Evolutionary conservation across 352 stramenopile species (phyloP).

Genomic region (Phytophthora ohioensis): DNA sequence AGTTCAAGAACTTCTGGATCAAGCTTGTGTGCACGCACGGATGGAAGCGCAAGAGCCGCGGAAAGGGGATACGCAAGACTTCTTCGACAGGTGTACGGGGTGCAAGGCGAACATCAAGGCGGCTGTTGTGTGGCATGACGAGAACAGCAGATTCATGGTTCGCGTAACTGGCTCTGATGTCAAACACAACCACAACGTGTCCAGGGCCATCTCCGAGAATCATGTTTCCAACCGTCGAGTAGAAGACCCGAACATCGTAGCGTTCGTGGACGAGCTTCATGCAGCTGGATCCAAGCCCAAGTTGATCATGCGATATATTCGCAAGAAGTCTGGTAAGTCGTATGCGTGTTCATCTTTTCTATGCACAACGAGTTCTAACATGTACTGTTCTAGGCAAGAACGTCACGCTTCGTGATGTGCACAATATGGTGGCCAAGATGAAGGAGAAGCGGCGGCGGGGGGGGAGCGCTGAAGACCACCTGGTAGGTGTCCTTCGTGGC

Average conservation of each 20-base stretch:
- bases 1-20: too few species aligned
- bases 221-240: background rate
- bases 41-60: conserved; percentile 1
- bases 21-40: conserved; percentile 11
- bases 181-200: conserved; percentile 5
- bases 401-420: background rate
- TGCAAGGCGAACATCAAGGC: conserved; percentile 17
- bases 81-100: conserved; percentile 10
- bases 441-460: too few species aligned
- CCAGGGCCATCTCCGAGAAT: conserved; percentile 7
- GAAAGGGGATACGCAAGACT: background rate
- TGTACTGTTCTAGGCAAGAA: background rate
- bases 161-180: conserved; percentile 4
- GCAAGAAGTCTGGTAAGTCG: background rate
- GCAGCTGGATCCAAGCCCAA: background rate
- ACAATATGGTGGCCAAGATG: too few species aligned
- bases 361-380: too few species aligned
- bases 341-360: background rate
- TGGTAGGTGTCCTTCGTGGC: too few species aligned
- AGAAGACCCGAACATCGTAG: background rate
- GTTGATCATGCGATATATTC: conserved; percentile 13
- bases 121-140: conserved; percentile 3
- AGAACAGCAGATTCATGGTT: conserved; percentile 3
- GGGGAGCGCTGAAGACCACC: too few species aligned
- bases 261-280: too few species aligned